phyloP scores from a whole-genome alignment of 2,329 filamentous ascomycete species.

The Gliomastix tumulicola region DNA sequence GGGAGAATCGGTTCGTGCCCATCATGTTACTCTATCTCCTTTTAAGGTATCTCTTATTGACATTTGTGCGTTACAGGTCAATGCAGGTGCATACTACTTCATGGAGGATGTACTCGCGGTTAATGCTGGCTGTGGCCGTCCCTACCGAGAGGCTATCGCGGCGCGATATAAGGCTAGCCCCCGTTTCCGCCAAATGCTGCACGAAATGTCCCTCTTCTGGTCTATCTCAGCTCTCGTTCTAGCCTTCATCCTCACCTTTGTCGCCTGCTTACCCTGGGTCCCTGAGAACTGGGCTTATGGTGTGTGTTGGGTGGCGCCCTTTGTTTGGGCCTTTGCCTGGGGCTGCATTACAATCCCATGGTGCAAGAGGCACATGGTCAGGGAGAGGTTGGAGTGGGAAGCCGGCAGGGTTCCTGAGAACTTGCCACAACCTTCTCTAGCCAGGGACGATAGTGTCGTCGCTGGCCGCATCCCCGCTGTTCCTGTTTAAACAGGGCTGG shows the following conservation, averaged over 20 bases:
- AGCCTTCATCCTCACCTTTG: constrained; percentile 24
- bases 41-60: constrained; percentile 1
- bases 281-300: constrained; percentile 26
- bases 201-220: constrained; percentile 32
- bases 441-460: too few species aligned
- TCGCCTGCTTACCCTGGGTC: constrained; percentile 23
- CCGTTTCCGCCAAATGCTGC: constrained; percentile 30
- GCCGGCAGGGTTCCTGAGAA: constrained; percentile 7
- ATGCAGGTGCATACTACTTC: constrained; percentile 55
- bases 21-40: too few species aligned
- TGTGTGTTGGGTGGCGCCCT: constrained; percentile 28
- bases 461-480: too few species aligned
- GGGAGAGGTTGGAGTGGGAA: constrained; percentile 28
- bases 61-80: constrained; percentile 32
- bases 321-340: constrained; percentile 26
- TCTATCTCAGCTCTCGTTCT: constrained; percentile 26
- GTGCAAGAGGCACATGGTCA: constrained; percentile 27
- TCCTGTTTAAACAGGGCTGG: too few species aligned
- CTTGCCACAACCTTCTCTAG: too few species aligned
- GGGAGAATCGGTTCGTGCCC: too few species aligned
- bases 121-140: constrained; percentile 48
- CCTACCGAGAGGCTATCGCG: constrained; percentile 30
- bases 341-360: constrained; percentile 21
- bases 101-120: constrained; percentile 63
- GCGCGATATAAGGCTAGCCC: constrained; percentile 32